A percentile compares a stretch with the other conserved stretches of the same genome.
Evolutionary conservation across 768 basidiomycete genomes (phyloP).

Genomic region (Leccinellum rugosiceps): DNA sequence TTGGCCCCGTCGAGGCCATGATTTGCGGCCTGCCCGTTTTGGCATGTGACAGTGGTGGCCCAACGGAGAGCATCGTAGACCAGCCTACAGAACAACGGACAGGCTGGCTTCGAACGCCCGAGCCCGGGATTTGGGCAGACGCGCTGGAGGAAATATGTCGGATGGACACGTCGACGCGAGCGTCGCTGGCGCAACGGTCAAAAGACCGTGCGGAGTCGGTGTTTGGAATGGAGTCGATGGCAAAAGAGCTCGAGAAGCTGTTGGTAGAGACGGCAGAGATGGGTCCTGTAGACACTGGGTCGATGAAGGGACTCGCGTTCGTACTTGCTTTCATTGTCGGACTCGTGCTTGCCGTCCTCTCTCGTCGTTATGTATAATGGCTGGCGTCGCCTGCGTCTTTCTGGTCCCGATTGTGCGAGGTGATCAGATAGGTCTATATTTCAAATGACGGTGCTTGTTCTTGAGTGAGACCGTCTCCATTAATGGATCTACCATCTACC

Average conservation of each 20-base stretch:
- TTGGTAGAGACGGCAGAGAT: slow-evolving; percentile 52
- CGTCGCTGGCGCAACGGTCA: slow-evolving; percentile 50
- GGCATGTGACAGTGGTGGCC: slow-evolving; percentile 85
- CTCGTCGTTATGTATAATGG: slow-evolving; percentile 10
- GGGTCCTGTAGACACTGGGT: slow-evolving; percentile 40
- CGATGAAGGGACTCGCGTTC: slow-evolving; percentile 17
- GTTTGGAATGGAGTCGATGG: slow-evolving; percentile 82
- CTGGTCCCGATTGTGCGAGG: neutral
- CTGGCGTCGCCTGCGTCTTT: neutral
- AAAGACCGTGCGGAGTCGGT: slow-evolving; percentile 55
- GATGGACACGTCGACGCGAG: slow-evolving; percentile 10
- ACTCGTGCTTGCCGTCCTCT: slow-evolving; percentile 20
- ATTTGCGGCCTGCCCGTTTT: slow-evolving; percentile 86
- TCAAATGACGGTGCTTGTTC: too few species aligned
- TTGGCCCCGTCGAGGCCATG: slow-evolving; percentile 95
- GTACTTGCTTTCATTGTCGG: slow-evolving; percentile 23
- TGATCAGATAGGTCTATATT: neutral
- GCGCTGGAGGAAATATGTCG: slow-evolving; percentile 59
- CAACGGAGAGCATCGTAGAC: slow-evolving; percentile 79
- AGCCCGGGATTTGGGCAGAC: slow-evolving; percentile 64
- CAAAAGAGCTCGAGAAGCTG: slow-evolving; percentile 51
- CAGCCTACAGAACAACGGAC: slow-evolving; percentile 47
- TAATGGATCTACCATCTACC: neutral
- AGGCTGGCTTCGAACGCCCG: slow-evolving; percentile 72
- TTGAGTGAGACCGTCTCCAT: too few species aligned